Evolutionary conservation across 306 rosid genomes (phyloP), one percentile per base, ranked within the genome.

Genomic region (Rubus idaeus): DNA sequence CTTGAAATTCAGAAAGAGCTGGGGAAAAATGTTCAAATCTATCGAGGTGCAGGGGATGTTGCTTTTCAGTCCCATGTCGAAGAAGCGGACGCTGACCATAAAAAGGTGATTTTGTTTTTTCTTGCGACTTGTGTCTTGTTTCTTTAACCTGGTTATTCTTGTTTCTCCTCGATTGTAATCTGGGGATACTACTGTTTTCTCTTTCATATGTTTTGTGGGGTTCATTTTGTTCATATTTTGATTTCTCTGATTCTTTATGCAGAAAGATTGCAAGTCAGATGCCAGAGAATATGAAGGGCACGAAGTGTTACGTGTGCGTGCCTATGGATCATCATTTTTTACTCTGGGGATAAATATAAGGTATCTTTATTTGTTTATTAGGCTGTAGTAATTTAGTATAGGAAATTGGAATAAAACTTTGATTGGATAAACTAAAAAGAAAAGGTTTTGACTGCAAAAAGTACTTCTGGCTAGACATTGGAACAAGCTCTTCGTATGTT

Each of bases 1-100:
- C 91, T 96, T 56, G 97, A 96, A 88, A 93, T 96, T 86, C 93
- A 96, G 79, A 96, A 88, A 66, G 98, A 92, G 71, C 82, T 96
- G 81, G 79, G 58, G 45, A 96, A 89, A 85, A 96, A 88, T 76
- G 76, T 71, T 79, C 97, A 92, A 84, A 90, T 93, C 78, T 85
- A 81, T 80, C 90, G 90, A 80, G 81, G 87, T 4, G 81, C 87
- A 11, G 91, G 84, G 74, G 99, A 96, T 77, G 87, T 91, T 81
- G 85, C 89, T 77, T 93, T 96, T 87, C 88, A 88, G 69, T 89
- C 92, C 44, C 79, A 20, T 40, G 73, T 76, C 55, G 93, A 85
- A 40, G 96, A 87, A 82, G 83, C 62, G 61, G 91, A 89, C 79
- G 71, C 78, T 56, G 96, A 87, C 78, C 77, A 65, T 68, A 91